Percentiles rank a stretch among this genome's conserved stretches.
These are phyloP conservation scores for Cairneyella variabilis DNA, from an alignment of 495 filamentous ascomycete species.

Conservation along the genomic window DNA sequence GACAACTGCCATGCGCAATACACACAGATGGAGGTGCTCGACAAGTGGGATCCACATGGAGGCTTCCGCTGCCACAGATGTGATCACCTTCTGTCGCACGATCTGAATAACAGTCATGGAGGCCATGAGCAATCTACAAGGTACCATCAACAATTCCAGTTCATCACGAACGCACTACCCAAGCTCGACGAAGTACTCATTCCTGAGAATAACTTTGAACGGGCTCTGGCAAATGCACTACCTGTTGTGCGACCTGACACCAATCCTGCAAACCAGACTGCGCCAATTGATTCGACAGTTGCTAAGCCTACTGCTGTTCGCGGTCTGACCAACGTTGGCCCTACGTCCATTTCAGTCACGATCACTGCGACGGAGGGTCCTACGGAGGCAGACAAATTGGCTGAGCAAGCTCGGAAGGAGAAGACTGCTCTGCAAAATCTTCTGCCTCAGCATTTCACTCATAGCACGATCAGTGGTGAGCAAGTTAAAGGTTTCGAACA, in stretches of 20 bases:
- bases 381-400: constrained; percentile 68
- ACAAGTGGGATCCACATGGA: constrained; percentile 53
- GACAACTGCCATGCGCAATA: constrained; percentile 73
- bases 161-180: constrained; percentile 78
- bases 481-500: constrained; percentile 25
- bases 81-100: constrained; percentile 61
- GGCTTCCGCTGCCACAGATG: constrained; percentile 87
- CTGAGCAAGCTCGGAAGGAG: constrained; percentile 69
- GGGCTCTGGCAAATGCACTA: constrained; percentile 57
- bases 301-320: constrained; percentile 64
- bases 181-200: constrained; percentile 80
- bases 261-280: constrained; percentile 52
- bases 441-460: constrained; percentile 84
- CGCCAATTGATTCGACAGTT: constrained; percentile 39
- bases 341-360: constrained; percentile 70
- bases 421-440: constrained; percentile 77
- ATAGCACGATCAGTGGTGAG: constrained; percentile 67
- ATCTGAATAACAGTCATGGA: constrained; percentile 55
- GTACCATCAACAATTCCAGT: constrained; percentile 81
- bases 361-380: constrained; percentile 72
- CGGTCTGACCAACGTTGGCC: constrained; percentile 60
- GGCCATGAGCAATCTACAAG: constrained; percentile 88
- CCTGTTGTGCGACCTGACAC: constrained; percentile 57
- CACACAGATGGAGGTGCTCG: constrained; percentile 83
- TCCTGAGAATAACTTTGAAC: constrained; percentile 83